Conservation (phyloP, 352 stramenopile species). For the Globisporangium heterothallicum region DNA sequence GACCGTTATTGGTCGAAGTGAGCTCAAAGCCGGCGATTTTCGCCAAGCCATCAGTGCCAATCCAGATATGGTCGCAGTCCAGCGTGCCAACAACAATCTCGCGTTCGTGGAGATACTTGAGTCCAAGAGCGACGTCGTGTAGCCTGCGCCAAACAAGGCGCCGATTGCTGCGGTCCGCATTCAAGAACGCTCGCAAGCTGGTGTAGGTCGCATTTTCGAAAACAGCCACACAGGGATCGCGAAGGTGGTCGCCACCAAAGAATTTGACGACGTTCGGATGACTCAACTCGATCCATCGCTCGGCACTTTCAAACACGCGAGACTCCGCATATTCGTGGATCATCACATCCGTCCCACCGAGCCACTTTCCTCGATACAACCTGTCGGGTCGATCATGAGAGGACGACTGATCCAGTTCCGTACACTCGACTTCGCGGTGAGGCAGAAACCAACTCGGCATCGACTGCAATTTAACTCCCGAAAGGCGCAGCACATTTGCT, state of each 20-base stretch:
- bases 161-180: background rate
- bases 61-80: background rate
- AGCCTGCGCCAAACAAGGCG: background rate
- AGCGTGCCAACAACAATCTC: background rate
- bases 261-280: constrained; percentile 6
- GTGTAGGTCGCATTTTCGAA: background rate
- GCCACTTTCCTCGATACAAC: no score
- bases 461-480: background rate
- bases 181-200: background rate
- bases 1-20: background rate
- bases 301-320: background rate
- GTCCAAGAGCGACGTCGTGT: background rate
- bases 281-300: background rate
- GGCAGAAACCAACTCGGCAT: constrained; percentile 53
- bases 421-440: constrained; percentile 80
- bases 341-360: no score
- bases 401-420: no score
- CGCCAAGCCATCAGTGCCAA: background rate
- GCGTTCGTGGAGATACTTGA: background rate
- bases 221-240: background rate
- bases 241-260: constrained; percentile 14
- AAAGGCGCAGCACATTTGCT: background rate
- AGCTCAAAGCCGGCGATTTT: background rate
- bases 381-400: no score
- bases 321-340: no score